These are phyloP conservation scores for Albophoma yamanashiensis DNA, from an alignment of 2,329 filamentous ascomycete species.

Conservation along the genomic window DNA sequence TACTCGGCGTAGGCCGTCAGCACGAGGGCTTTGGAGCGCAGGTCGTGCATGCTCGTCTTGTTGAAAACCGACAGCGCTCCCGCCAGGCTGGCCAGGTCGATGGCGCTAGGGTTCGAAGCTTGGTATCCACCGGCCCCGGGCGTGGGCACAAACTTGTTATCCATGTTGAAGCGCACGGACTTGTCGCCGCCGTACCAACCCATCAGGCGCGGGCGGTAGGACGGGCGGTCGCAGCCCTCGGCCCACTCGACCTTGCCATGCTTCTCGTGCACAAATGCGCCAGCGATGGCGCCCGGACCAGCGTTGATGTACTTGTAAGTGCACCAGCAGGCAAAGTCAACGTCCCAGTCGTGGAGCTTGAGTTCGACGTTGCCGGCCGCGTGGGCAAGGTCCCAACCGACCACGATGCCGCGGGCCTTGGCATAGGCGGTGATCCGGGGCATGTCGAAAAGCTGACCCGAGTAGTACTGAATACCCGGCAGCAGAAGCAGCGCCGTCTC, in stretches of 20 bases:
- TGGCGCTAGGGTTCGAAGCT: slow-evolving; percentile 69
- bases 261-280: slow-evolving; percentile 67
- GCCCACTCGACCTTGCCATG: slow-evolving; percentile 48
- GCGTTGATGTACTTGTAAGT: slow-evolving; percentile 92
- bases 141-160: slow-evolving; percentile 67
- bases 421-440: slow-evolving; percentile 68
- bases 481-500: slow-evolving; percentile 68
- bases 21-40: slow-evolving; percentile 61
- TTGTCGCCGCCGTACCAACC: slow-evolving; percentile 89
- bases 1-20: slow-evolving; percentile 70
- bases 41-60: slow-evolving; percentile 54
- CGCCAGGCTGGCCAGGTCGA: slow-evolving; percentile 66
- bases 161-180: slow-evolving; percentile 69
- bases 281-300: slow-evolving; percentile 72
- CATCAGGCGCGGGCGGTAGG: slow-evolving; percentile 55
- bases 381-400: slow-evolving; percentile 86
- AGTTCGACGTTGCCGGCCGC: slow-evolving; percentile 77
- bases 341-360: slow-evolving; percentile 74
- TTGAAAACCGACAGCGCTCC: slow-evolving; percentile 66
- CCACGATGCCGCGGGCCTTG: slow-evolving; percentile 55
- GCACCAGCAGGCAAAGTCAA: slow-evolving; percentile 89
- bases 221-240: slow-evolving; percentile 19
- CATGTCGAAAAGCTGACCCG: slow-evolving; percentile 81
- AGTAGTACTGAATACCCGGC: slow-evolving; percentile 87
- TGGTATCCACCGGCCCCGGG: slow-evolving; percentile 73